phyloP scores from a whole-genome alignment of 768 basidiomycete species.

The Lyophyllum decastes region DNA sequence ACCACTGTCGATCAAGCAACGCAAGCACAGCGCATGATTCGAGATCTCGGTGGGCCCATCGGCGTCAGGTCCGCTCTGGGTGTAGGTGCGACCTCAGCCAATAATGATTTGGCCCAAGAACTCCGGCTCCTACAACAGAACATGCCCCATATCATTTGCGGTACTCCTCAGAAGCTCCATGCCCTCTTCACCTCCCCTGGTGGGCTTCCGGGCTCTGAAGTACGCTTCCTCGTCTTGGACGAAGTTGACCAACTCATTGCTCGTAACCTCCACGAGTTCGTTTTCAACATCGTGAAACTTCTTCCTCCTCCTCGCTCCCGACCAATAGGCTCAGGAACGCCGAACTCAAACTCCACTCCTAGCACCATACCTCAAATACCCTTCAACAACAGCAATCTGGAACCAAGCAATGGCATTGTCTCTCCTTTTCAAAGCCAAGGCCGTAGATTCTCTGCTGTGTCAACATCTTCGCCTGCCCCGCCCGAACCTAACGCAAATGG shows the following conservation, averaged over 20 bases:
- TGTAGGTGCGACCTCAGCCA: slow-evolving; percentile 71
- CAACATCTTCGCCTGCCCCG: slow-evolving; percentile 47
- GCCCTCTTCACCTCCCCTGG: slow-evolving; percentile 84
- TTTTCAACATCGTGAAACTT: slow-evolving; percentile 90
- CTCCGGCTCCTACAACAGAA: slow-evolving; percentile 84
- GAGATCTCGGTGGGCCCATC: slow-evolving; percentile 91
- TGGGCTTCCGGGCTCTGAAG: slow-evolving; percentile 78
- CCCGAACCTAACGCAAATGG: slow-evolving; percentile 32
- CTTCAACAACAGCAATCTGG: slow-evolving; percentile 46
- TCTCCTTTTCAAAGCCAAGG: slow-evolving; percentile 41
- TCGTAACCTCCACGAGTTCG: slow-evolving; percentile 93
- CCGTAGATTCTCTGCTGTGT: slow-evolving; percentile 62
- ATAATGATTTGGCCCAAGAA: slow-evolving; percentile 70
- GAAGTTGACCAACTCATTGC: slow-evolving; percentile 99
- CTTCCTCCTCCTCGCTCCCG: slow-evolving; percentile 87
- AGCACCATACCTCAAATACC: slow-evolving; percentile 36
- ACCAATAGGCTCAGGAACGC: slow-evolving; percentile 47
- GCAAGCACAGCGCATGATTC: slow-evolving; percentile 93
- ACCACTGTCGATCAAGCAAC: slow-evolving; percentile 99
- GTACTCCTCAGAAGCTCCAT: slow-evolving; percentile 95
- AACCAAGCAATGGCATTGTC: slow-evolving; percentile 36
- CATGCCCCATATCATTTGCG: slow-evolving; percentile 93
- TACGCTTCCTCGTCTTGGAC: slow-evolving; percentile 92
- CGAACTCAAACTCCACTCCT: slow-evolving; percentile 32
- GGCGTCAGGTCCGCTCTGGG: slow-evolving; percentile 90